phyloP scores from a whole-genome alignment of 306 rosid genomes.

The Alnus glutinosa region DNA sequence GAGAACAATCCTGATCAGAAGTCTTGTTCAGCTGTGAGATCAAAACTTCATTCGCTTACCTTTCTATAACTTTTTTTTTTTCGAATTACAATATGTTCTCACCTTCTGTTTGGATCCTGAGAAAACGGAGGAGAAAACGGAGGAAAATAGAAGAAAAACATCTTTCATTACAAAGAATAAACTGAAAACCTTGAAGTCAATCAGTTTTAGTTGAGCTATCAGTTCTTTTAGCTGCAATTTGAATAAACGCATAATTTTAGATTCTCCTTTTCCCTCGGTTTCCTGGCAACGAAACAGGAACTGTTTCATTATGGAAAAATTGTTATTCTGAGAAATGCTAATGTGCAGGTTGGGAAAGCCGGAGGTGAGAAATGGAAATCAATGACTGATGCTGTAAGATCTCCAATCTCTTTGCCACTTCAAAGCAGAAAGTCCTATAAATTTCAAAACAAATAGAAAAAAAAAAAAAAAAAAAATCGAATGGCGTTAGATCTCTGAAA shows the following conservation, averaged over 20 bases:
- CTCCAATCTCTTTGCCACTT: neutral
- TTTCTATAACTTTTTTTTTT: neutral
- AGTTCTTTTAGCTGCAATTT: neutral
- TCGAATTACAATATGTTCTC: neutral
- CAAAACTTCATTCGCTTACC: neutral
- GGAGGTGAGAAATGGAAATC: slow-evolving; percentile 37
- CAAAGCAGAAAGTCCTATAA: neutral
- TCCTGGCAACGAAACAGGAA: neutral
- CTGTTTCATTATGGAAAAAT: neutral
- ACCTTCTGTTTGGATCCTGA: neutral
- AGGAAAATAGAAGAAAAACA: neutral
- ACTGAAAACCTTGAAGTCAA: neutral
- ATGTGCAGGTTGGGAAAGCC: slow-evolving; percentile 33
- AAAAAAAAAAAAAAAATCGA: neutral
- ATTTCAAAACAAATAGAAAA: neutral
- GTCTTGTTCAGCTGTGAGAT: slow-evolving; percentile 39
- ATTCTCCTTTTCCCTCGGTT: neutral
- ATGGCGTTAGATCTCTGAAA: neutral
- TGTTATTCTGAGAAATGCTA: neutral
- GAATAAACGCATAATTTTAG: neutral
- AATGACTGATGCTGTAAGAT: slow-evolving; percentile 25
- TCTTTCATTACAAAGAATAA: neutral
- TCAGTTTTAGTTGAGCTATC: neutral
- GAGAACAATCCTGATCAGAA: slow-evolving; percentile 36
- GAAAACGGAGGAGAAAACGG: neutral